A percentile compares a stretch with the other conserved stretches of the same genome.
Conservation (phyloP, 1,284 basidiomycete genomes). For the Papiliotrema flavescens region DNA sequence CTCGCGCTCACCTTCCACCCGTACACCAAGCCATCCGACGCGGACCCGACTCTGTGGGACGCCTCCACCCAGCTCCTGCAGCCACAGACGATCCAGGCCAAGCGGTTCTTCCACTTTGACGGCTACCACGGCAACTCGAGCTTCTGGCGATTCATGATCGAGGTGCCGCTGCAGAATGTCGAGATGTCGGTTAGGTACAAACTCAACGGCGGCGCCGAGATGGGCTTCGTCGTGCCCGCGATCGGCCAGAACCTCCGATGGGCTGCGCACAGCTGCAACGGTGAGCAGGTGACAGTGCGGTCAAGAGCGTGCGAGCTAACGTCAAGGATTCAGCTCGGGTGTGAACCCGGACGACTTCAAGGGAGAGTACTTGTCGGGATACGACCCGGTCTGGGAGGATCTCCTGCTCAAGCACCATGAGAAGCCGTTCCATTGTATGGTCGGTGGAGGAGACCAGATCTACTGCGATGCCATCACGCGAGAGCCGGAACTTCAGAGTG, state of each 20-base stretch:
- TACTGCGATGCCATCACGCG: constrained; percentile 52
- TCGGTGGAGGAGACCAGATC: constrained; percentile 51
- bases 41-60: constrained; percentile 15
- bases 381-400: constrained; percentile 91
- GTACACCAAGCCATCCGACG: constrained; percentile 25
- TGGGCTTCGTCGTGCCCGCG: constrained; percentile 82
- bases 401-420: constrained; percentile 73
- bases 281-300: constrained; percentile 17
- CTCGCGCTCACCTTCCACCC: constrained; percentile 59
- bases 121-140: constrained; percentile 69
- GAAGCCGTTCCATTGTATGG: constrained; percentile 72
- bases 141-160: constrained; percentile 92
- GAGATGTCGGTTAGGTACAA: constrained; percentile 79
- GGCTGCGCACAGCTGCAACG: constrained; percentile 67
- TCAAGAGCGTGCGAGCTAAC: neutral
- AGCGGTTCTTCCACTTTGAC: constrained; percentile 76
- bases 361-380: constrained; percentile 62
- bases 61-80: constrained; percentile 14
- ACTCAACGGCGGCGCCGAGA: constrained; percentile 70
- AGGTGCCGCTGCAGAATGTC: constrained; percentile 66
- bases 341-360: constrained; percentile 52
- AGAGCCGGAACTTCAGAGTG: constrained; percentile 52
- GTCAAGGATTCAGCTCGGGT: constrained; percentile 51
- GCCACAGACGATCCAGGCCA: constrained; percentile 53
- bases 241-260: constrained; percentile 81